These are phyloP conservation scores for Gliomastix tumulicola DNA, from an alignment of 2,329 filamentous ascomycete genomes.

Conservation along the genomic window DNA sequence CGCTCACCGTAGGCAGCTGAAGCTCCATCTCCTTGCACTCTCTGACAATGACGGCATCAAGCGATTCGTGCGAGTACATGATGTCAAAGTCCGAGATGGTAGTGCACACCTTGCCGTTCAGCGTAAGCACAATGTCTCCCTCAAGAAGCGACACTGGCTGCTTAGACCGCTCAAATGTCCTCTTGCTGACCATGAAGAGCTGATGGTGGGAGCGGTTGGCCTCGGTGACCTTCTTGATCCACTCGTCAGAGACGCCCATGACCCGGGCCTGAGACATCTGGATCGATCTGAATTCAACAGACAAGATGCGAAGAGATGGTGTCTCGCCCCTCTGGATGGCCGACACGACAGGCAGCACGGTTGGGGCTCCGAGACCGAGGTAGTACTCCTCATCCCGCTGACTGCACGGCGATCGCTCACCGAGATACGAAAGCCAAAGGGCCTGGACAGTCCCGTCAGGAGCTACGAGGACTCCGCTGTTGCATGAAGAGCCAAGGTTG, in stretches of 20 bases:
- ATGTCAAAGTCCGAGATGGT: conserved; percentile 88
- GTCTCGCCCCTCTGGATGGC: conserved; percentile 75
- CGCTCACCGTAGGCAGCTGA: conserved; percentile 76
- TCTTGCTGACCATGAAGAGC: conserved; percentile 96
- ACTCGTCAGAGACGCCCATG: conserved; percentile 94
- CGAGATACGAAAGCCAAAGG: conserved; percentile 93
- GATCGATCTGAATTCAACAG: conserved; percentile 89
- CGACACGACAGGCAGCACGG: conserved; percentile 78
- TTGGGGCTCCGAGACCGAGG: conserved; percentile 82
- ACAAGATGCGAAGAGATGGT: conserved; percentile 82
- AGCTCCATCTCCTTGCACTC: conserved; percentile 74
- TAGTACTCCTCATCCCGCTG: conserved; percentile 95
- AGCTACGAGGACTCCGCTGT: conserved; percentile 84
- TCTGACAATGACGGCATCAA: conserved; percentile 82
- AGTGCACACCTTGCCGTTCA: conserved; percentile 90
- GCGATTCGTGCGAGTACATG: conserved; percentile 83
- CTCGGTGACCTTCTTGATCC: conserved; percentile 84
- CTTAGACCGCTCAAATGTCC: conserved; percentile 55
- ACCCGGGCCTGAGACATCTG: conserved; percentile 96
- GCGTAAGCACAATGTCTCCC: conserved; percentile 83
- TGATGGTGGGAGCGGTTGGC: conserved; percentile 92
- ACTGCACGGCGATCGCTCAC: conserved; percentile 71
- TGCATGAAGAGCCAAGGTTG: conserved; percentile 82
- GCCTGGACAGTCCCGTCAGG: conserved; percentile 91
- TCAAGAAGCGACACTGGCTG: conserved; percentile 61